Base-by-base conservation (phyloP, 2,329 filamentous ascomycete species). In the Cladophialophora immunda region DNA sequence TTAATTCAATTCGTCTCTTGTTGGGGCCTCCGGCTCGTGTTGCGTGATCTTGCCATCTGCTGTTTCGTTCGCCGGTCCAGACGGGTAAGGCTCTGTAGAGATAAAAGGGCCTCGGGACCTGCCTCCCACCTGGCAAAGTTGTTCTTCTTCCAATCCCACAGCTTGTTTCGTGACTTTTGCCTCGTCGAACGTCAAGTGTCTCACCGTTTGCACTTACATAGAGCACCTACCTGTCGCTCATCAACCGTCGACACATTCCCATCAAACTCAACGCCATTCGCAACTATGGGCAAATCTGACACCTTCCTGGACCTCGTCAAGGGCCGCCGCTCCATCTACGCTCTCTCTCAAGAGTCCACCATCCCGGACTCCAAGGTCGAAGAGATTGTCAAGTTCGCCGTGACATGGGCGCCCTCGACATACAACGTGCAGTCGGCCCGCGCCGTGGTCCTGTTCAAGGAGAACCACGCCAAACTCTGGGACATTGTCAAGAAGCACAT, bases 361-460 rank as follows among this genome's bases (percentile, higher is more conserved):
- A 68, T 71, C 57, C 67, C 71, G 6, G 67, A 69, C 57, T 65
- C 69, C n/a, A 60, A 57, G 13, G 50, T 71, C 52, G 66, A 71
- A 50, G 69, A 71, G 53, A 72, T 72, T 30, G 61, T 72, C 52
- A 68, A 71, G 47, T 55, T 59, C 38, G 67, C 69, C 52, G 65
- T 72, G 34, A 72, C 66, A 29, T 63, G 67, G 53, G 54, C 68
- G 0, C 93, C 94, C 41, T 90, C 87, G 57, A 89, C 90, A 71
- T 97, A 97, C 89, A 97, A 97, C 87, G 91, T 89, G 54, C 94
- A 97, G 83, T 89, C 89, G 73, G 90, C 92, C 72, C 90, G 94
- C 66, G 82, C 91, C 64, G 86, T 97, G 58, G 86, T 97, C 57
- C 87, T 97, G 62, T 85, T 95, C 75, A 90, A 91, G 75, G 87